These are phyloP conservation scores for Eremothecium coryli DNA, from an alignment of 1,139 yeast genomes.

Conservation along the genomic window DNA sequence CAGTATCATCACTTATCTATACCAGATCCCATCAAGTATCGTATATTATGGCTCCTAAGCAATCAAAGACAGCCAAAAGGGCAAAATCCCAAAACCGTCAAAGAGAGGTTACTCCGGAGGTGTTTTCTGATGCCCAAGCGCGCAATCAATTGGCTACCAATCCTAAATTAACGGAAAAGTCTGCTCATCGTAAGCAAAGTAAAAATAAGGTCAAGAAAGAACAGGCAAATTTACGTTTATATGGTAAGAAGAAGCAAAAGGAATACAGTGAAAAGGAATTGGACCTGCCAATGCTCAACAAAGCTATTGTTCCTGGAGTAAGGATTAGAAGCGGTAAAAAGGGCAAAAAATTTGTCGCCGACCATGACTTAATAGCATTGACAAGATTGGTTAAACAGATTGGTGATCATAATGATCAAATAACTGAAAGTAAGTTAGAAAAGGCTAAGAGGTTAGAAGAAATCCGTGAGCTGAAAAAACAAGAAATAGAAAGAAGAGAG, in stretches of 20 bases:
- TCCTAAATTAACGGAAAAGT: conserved; percentile 58
- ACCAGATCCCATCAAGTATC: too few species aligned
- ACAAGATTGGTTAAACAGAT: conserved; percentile 68
- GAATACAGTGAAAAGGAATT: conserved; percentile 71
- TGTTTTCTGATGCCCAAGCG: conserved; percentile 53
- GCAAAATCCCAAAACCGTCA: conserved; percentile 42
- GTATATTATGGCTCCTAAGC: conserved; percentile 11
- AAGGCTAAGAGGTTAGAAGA: conserved; percentile 84
- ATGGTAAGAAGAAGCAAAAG: conserved; percentile 51
- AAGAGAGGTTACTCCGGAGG: conserved; percentile 57
- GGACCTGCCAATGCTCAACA: conserved; percentile 68
- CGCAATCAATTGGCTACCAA: conserved; percentile 52
- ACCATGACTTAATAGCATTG: conserved; percentile 54
- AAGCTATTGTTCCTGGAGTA: conserved; percentile 79
- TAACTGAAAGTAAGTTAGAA: conserved; percentile 85
- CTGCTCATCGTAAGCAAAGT: conserved; percentile 42
- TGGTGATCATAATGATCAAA: conserved; percentile 70
- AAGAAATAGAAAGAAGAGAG: conserved; percentile 81
- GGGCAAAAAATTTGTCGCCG: conserved; percentile 82
- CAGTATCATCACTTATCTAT: too few species aligned
- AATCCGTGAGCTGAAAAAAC: conserved; percentile 73
- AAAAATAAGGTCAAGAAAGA: conserved; percentile 54
- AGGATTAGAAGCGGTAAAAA: conserved; percentile 73
- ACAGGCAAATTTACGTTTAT: conserved; percentile 52
- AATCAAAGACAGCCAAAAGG: conserved; percentile 41